These are phyloP conservation scores for Mortierella sp. DNA, from an alignment of 371 early-diverging fungal genomes.

Conservation along the genomic window DNA sequence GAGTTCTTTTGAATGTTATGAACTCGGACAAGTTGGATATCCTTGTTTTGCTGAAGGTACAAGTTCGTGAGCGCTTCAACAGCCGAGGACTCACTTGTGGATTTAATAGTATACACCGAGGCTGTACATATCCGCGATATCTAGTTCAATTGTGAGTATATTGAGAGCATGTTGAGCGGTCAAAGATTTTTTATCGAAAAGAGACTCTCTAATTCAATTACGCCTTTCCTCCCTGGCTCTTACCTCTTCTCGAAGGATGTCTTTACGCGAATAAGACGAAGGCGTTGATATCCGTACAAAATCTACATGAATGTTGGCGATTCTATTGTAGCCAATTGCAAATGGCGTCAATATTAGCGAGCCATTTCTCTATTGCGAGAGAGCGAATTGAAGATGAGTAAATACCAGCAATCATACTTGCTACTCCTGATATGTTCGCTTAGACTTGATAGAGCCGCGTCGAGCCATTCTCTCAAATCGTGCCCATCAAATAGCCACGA, in stretches of 20 bases:
- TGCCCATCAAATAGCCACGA: constrained; percentile 20
- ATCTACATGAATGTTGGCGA: constrained; percentile 35
- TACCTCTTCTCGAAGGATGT: constrained; percentile 21
- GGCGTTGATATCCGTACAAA: constrained; percentile 26
- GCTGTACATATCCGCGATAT: constrained; percentile 33
- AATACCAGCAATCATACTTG: constrained; percentile 11
- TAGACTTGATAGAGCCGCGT: constrained; percentile 10
- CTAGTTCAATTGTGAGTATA: constrained; percentile 6
- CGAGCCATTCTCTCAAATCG: constrained; percentile 20
- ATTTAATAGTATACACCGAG: constrained; percentile 24
- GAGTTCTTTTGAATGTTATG: neutral
- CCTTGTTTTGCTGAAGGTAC: constrained; percentile 28
- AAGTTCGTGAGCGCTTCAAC: constrained; percentile 27
- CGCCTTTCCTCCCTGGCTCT: neutral
- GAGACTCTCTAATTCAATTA: neutral
- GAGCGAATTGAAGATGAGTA: neutral
- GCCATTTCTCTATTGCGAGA: neutral
- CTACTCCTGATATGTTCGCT: constrained; percentile 16
- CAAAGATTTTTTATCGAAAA: neutral
- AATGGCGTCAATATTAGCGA: neutral
- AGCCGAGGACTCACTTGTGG: constrained; percentile 23
- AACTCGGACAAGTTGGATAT: constrained; percentile 24
- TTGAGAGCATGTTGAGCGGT: neutral
- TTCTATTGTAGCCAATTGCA: constrained; percentile 6
- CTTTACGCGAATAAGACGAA: neutral